phyloP scores from a whole-genome alignment of 2,329 filamentous ascomycete species.

The Verticillium nonalfalfae region DNA sequence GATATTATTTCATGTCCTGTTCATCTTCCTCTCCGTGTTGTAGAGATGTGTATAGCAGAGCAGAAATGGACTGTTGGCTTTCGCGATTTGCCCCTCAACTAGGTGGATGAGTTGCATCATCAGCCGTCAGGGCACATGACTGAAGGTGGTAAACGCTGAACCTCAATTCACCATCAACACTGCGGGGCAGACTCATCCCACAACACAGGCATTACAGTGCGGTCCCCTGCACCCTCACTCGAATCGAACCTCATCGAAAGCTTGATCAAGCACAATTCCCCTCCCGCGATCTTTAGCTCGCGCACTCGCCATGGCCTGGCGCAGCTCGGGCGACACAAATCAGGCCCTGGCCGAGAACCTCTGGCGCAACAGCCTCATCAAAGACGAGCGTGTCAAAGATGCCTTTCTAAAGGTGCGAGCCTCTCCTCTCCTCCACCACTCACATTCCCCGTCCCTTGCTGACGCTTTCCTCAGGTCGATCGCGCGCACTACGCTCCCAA shows the following conservation, averaged over 20 bases:
- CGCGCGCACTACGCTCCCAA: constrained; percentile 74
- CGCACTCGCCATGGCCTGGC: constrained; percentile 73
- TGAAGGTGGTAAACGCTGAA: not conserved
- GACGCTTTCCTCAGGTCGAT: constrained; percentile 58
- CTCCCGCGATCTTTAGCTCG: not conserved
- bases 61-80: not conserved
- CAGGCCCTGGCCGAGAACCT: constrained; percentile 73
- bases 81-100: not conserved
- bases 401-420: constrained; percentile 66
- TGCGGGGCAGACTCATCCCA: not conserved
- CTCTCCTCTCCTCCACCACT: constrained; percentile 1
- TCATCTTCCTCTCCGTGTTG: no score
- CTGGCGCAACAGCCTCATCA: constrained; percentile 64
- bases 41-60: no score
- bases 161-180: not conserved
- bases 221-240: not conserved
- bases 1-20: not conserved
- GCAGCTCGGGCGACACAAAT: constrained; percentile 71
- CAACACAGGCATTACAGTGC: not conserved
- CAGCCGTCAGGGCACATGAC: not conserved
- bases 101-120: not conserved
- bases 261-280: not conserved
- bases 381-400: constrained; percentile 61
- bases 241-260: not conserved
- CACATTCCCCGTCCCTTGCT: not conserved